Percentiles rank a stretch among this genome's conserved stretches.
Conservation (phyloP, 2,329 filamentous ascomycete genomes). For the Basipetospora chlamydospora region DNA sequence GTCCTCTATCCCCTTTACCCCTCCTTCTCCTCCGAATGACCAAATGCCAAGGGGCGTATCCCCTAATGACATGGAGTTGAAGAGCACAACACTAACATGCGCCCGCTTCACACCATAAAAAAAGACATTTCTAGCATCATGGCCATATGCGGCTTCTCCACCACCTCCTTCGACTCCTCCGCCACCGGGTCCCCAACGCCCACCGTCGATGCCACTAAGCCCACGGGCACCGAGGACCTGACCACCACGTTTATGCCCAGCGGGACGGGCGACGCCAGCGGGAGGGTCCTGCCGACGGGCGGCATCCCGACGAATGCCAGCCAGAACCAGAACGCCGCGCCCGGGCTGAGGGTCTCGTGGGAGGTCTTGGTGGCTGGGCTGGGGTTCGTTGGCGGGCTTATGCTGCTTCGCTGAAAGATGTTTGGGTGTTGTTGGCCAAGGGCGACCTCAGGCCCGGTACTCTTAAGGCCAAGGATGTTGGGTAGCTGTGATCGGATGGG, state of each 20-base stretch:
- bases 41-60: too few species aligned
- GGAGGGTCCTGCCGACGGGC: not conserved
- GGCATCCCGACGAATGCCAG: not conserved
- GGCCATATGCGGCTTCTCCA: constrained; percentile 19
- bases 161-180: constrained; percentile 14
- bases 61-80: not conserved
- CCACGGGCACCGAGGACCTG: constrained; percentile 18
- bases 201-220: constrained; percentile 16
- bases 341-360: too few species aligned
- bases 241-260: constrained; percentile 19
- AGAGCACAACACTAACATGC: too few species aligned
- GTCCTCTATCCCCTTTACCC: not conserved
- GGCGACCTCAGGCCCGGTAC: too few species aligned
- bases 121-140: constrained; percentile 22
- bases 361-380: too few species aligned
- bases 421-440: too few species aligned
- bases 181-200: constrained; percentile 13
- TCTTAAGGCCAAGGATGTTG: too few species aligned
- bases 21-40: too few species aligned
- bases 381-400: too few species aligned
- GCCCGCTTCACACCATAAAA: not conserved
- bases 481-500: too few species aligned
- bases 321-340: not conserved
- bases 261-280: not conserved
- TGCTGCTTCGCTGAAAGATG: too few species aligned